These are phyloP conservation scores for Herpetospermum pedunculosum DNA, from an alignment of 306 rosid genomes.

Conservation along the genomic window DNA sequence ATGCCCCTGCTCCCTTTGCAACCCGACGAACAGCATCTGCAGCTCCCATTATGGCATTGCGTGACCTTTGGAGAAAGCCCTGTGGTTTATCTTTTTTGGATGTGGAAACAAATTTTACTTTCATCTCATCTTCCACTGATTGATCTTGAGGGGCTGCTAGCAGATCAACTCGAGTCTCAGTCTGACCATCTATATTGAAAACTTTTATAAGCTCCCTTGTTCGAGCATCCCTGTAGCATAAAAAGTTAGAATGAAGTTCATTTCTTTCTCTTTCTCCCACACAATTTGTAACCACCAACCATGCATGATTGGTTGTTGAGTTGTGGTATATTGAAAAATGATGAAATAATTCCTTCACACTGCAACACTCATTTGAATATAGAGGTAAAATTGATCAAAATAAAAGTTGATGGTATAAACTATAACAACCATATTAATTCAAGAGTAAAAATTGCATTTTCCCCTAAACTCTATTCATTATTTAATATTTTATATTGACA, in stretches of 20 bases:
- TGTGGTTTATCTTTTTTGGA: constrained; percentile 85
- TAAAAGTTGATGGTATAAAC: not conserved
- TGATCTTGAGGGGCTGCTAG: constrained; percentile 73
- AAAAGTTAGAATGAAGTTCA: not conserved
- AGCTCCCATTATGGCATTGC: constrained; percentile 92
- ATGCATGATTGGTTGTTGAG: too few species aligned
- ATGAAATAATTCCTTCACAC: not conserved
- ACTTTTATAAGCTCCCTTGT: constrained; percentile 85
- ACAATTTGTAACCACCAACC: not conserved
- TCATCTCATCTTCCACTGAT: constrained; percentile 67
- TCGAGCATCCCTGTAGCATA: constrained; percentile 75
- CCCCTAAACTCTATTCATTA: not conserved
- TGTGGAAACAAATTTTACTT: constrained; percentile 60
- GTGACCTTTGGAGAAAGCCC: constrained; percentile 81
- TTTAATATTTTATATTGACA: not conserved
- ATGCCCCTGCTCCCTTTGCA: constrained; percentile 94
- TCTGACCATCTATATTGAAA: constrained; percentile 80
- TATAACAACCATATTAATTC: not conserved
- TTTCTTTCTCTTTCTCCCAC: not conserved
- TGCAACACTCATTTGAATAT: not conserved
- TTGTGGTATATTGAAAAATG: not conserved
- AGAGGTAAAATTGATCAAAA: not conserved
- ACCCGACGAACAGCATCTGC: constrained; percentile 97
- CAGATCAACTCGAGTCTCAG: constrained; percentile 75
- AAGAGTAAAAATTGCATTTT: not conserved